Evolutionary conservation across 805 yeast genomes (phyloP).

Genomic region (Kazachstania kunashirensis): DNA sequence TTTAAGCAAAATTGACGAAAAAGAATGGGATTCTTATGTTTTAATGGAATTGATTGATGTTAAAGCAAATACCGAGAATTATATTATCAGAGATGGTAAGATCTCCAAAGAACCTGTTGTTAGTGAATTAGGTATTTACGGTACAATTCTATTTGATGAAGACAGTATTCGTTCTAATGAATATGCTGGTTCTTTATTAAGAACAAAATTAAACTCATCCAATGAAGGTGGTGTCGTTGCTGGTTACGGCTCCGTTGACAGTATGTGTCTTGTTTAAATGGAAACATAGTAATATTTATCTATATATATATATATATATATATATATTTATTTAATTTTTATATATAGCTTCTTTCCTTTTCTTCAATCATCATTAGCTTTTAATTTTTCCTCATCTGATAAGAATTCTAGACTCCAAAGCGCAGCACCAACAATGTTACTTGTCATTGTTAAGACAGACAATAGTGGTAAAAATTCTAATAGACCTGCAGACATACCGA

Average conservation of each 20-base stretch:
- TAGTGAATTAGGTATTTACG: constrained; percentile 88
- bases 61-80: constrained; percentile 48
- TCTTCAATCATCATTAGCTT: neutral
- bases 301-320: constrained; percentile 1
- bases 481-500: constrained; percentile 43
- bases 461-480: constrained; percentile 48
- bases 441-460: constrained; percentile 44
- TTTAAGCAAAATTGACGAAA: constrained; percentile 46
- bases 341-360: neutral
- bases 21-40: constrained; percentile 83
- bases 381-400: neutral
- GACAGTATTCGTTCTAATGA: constrained; percentile 50
- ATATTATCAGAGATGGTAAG: constrained; percentile 58
- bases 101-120: constrained; percentile 63
- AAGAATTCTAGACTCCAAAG: constrained; percentile 39
- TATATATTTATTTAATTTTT: neutral
- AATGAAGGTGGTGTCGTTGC: constrained; percentile 99
- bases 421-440: constrained; percentile 55
- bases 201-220: constrained; percentile 79
- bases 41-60: constrained; percentile 91
- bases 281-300: neutral
- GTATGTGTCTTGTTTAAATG: constrained; percentile 33
- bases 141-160: constrained; percentile 69
- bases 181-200: constrained; percentile 72
- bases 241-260: constrained; percentile 95